Base-by-base conservation (phyloP, 2,329 filamentous ascomycete genomes). In the Exophiala oligosperma region DNA sequence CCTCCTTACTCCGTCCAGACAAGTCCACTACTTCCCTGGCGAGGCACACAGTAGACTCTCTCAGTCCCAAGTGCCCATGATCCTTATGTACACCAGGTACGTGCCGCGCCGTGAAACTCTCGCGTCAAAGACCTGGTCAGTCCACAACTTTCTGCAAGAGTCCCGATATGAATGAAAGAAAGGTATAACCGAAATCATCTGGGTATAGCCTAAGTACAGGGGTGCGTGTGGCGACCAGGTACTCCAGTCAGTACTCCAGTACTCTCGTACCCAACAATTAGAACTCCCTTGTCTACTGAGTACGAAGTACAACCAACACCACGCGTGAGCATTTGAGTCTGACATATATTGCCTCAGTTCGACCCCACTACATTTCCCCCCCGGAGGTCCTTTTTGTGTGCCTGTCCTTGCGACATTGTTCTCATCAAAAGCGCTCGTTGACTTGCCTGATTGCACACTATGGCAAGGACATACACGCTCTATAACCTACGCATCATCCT, bases 401-500 rank as follows among this genome's bases (percentile, higher is more conserved):
- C 40, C 23, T 24, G 26, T 40, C 49, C 29, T 29, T 46, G 17
- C 37, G 11, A 6, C 9, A 8, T 12, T 17, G 37, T 40, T 40
- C 26, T 28, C 26, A 28, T 7, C 17, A 17, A 7, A 28, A 28
- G 26, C 26, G 26, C 17, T 28, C 26, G 26, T 28, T 28, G 4
- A 48, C 41, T 24, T 23, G 37, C 47, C 17, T 49, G 12, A 1
- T 49, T n/a, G 48, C 51, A 53, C 51, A 53, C n/a, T 26, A 62
- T 62, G 59, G 56, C 59, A 14, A 56, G 56, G 32, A 62, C 59
- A n/a, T 62, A 62, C 49, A 62, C 59, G 11, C 44, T 54, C 35
- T 62, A 62, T 49, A 62, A 62, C 26, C 40, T 62, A n/a, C 56
- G 59, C 12, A 59, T 62, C 32, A 62, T 62, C 40, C 26, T 62